phyloP scores from a whole-genome alignment of 2,329 filamentous ascomycete genomes.

The Sarocladium oryzae region DNA sequence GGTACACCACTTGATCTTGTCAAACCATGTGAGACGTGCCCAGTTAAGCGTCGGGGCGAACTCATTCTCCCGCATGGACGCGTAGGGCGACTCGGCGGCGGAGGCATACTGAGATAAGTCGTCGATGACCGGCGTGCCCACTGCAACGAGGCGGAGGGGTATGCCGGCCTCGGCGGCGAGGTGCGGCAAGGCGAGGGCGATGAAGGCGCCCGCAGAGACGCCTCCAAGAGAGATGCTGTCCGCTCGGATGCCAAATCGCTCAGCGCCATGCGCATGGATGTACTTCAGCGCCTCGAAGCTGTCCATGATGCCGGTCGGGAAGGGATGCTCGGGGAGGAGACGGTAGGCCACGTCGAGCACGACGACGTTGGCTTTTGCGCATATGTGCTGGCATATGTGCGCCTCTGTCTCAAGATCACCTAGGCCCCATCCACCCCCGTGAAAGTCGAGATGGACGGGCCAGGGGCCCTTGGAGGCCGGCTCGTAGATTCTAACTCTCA shows the following conservation, averaged over 20 bases:
- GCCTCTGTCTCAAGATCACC: constrained; percentile 43
- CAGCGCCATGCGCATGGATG: constrained; percentile 26
- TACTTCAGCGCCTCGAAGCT: constrained; percentile 38
- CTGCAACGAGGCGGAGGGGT: constrained; percentile 30
- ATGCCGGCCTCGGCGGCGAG: constrained; percentile 32
- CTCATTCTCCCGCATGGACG: constrained; percentile 34
- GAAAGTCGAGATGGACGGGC: constrained; percentile 42
- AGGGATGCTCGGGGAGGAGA: constrained; percentile 42
- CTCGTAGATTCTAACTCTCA: constrained; percentile 37
- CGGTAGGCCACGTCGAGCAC: constrained; percentile 48
- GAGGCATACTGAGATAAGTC: constrained; percentile 30
- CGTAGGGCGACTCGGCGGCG: constrained; percentile 30
- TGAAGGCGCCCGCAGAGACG: constrained; percentile 36
- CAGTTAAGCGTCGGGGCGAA: constrained; percentile 37
- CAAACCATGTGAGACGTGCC: constrained; percentile 35
- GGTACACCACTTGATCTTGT: constrained; percentile 21
- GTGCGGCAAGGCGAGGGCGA: constrained; percentile 32
- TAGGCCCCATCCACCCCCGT: constrained; percentile 44
- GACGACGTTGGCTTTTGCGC: constrained; percentile 33
- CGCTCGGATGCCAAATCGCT: constrained; percentile 30
- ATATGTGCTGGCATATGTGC: constrained; percentile 42
- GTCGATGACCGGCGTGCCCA: constrained; percentile 33
- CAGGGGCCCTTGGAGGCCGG: constrained; percentile 32
- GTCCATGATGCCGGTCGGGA: constrained; percentile 43
- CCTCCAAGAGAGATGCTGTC: constrained; percentile 36